Evolutionary conservation across 2,329 filamentous ascomycete genomes (phyloP).

Genomic region (Zymoseptoria ardabiliae): DNA sequence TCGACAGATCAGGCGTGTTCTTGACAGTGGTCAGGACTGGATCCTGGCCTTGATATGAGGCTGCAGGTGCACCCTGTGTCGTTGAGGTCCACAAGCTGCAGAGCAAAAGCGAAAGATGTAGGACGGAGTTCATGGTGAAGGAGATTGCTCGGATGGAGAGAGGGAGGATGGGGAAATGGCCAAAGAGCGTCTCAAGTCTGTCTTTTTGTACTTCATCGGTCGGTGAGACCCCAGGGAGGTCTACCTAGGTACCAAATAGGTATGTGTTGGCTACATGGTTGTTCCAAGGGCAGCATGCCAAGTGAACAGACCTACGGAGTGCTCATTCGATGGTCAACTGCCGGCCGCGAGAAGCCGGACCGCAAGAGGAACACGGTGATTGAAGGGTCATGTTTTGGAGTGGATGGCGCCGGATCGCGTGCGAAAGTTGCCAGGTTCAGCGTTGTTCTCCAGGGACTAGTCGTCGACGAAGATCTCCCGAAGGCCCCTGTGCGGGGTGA

Average conservation of each 20-base stretch:
- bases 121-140: neutral
- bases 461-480: neutral
- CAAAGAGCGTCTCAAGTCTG: neutral
- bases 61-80: neutral
- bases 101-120: neutral
- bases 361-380: too few relatives aligned
- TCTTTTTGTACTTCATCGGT: neutral
- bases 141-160: too few relatives aligned
- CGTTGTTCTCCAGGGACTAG: neutral
- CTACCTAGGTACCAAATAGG: too few relatives aligned
- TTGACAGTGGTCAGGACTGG: constrained; percentile 9
- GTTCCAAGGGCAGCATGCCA: too few relatives aligned
- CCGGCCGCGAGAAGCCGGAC: too few relatives aligned
- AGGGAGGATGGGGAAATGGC: neutral
- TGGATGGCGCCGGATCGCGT: neutral
- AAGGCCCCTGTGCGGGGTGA: neutral
- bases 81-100: neutral
- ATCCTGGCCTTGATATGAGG: neutral
- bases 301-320: too few relatives aligned
- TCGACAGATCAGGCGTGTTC: constrained; percentile 4
- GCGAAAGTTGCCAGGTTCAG: neutral
- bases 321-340: too few relatives aligned
- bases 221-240: too few relatives aligned
- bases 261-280: too few relatives aligned
- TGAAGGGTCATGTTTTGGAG: neutral